phyloP scores from a whole-genome alignment of 345 rosid species.

The Viola odorata region DNA sequence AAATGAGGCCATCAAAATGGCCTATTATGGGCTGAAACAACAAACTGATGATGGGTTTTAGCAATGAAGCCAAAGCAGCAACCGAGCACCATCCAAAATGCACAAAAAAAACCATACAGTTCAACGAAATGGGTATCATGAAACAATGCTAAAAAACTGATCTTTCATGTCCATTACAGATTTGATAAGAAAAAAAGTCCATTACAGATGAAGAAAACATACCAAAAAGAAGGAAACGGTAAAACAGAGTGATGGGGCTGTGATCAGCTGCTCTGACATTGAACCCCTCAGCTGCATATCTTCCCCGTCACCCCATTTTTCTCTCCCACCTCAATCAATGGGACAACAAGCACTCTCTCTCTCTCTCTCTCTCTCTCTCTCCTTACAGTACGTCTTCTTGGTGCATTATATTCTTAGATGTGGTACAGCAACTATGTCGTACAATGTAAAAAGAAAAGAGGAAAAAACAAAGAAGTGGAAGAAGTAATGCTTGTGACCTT shows the following conservation, averaged over 20 bases:
- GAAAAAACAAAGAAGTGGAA: neutral
- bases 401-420: conserved; percentile 27
- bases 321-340: conserved; percentile 17
- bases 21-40: no score
- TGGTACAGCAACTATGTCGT: conserved; percentile 9
- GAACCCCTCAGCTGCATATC: conserved; percentile 41
- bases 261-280: conserved; percentile 38
- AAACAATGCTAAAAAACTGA: neutral
- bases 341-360: neutral
- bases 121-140: no score
- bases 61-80: no score
- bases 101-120: no score
- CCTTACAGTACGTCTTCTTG: conserved; percentile 20
- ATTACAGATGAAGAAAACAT: neutral
- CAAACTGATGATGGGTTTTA: no score
- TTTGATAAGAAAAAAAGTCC: neutral
- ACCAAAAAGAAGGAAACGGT: neutral
- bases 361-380: conserved; percentile 25
- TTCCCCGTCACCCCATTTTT: conserved; percentile 42
- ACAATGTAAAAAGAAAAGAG: neutral
- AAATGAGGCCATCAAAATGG: no score
- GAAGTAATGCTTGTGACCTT: neutral
- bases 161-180: neutral
- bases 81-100: no score
- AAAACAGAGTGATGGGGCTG: conserved; percentile 12